These are phyloP conservation scores for Coemansia sp. DNA, from an alignment of 192 early-diverging fungal genomes.

Conservation along the genomic window DNA sequence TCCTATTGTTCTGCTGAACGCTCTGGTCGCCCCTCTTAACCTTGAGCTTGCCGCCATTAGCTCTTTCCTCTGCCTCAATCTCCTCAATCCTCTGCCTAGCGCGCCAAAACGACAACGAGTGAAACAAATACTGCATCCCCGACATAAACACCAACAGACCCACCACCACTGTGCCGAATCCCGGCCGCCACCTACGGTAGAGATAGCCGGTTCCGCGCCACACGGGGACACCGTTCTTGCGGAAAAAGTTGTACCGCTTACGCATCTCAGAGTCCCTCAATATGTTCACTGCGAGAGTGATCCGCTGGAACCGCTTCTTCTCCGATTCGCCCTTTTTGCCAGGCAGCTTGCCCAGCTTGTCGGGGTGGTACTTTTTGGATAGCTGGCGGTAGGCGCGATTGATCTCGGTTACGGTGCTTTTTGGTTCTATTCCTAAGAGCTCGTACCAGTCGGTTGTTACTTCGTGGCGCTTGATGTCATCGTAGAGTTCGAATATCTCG, in stretches of 20 bases:
- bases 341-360: conserved; percentile 61
- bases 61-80: conserved; percentile 23
- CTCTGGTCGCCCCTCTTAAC: conserved; percentile 5
- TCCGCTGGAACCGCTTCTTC: conserved; percentile 62
- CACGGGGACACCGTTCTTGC: conserved; percentile 75
- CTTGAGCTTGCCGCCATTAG: conserved; percentile 15
- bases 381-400: conserved; percentile 67
- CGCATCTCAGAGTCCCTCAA: conserved; percentile 61
- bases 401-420: conserved; percentile 58
- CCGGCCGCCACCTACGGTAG: conserved; percentile 71
- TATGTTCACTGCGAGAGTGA: conserved; percentile 65
- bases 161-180: conserved; percentile 58
- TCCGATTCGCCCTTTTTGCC: conserved; percentile 29
- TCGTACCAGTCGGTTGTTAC: conserved; percentile 63
- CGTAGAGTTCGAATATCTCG: conserved; percentile 81
- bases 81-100: conserved; percentile 58
- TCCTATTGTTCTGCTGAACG: conserved; percentile 12
- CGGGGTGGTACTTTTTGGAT: conserved; percentile 68
- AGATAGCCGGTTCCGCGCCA: conserved; percentile 78
- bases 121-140: conserved; percentile 65
- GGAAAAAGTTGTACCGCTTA: conserved; percentile 76
- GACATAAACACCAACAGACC: conserved; percentile 58
- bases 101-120: conserved; percentile 59
- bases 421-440: conserved; percentile 57
- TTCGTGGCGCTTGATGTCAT: conserved; percentile 65